These are phyloP conservation scores for Paramecium bursaria DNA, from an alignment of 73 alveolate genomes.

Conservation along the genomic window DNA sequence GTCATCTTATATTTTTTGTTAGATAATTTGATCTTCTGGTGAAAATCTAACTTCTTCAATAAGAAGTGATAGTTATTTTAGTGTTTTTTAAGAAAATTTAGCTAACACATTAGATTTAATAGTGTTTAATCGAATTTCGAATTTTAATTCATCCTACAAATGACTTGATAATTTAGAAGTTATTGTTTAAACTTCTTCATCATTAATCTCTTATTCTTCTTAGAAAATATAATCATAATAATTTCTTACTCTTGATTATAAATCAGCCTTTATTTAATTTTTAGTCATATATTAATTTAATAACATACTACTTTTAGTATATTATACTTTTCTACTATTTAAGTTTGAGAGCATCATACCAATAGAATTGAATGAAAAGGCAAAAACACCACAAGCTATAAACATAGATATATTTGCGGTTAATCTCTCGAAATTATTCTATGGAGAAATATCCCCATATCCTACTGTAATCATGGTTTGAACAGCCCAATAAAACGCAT, in stretches of 20 bases:
- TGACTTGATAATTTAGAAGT: conserved; percentile 47
- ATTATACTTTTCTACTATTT: conserved; percentile 68
- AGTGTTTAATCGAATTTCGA: conserved; percentile 46
- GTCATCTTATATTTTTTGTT: conserved; percentile 41
- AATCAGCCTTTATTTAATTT: conserved; percentile 74
- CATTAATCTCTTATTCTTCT: conserved; percentile 48
- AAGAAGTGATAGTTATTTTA: conserved; percentile 12
- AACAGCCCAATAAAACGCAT: conserved; percentile 80
- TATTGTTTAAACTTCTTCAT: conserved; percentile 55
- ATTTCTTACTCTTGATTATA: conserved; percentile 76
- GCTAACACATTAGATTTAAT: conserved; percentile 31
- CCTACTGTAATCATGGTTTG: conserved; percentile 90
- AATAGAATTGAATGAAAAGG: conserved; percentile 83
- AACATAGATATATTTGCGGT: conserved; percentile 79
- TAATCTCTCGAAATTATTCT: conserved; percentile 73
- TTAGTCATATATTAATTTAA: conserved; percentile 79
- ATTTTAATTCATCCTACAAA: conserved; percentile 26
- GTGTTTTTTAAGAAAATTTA: conserved; percentile 30
- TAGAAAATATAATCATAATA: conserved; percentile 81
- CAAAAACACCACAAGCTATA: conserved; percentile 89
- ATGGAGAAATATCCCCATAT: conserved; percentile 89
- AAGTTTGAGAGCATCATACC: conserved; percentile 77
- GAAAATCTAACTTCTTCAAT: conserved; percentile 65
- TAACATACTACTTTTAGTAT: conserved; percentile 68
- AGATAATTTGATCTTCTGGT: conserved; percentile 43